Conservation (phyloP, 202 grass and related monocot genomes). For the Thinopyrum obtusiflorum region DNA sequence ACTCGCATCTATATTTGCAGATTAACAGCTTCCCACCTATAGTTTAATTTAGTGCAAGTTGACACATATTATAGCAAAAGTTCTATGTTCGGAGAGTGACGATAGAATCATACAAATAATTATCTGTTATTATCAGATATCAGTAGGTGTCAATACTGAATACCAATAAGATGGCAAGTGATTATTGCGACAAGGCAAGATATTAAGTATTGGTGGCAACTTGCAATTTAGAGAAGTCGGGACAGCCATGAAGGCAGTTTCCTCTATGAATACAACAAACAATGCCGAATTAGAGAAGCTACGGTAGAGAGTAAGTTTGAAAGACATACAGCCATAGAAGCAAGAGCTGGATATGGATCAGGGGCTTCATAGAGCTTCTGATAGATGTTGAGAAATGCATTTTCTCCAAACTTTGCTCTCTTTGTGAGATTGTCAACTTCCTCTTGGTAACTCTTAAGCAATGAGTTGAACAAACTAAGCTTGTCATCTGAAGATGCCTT, state of each 20-base stretch:
- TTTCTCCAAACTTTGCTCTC: slow-evolving; percentile 99
- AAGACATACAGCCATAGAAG: slow-evolving; percentile 83
- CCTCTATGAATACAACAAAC: neutral
- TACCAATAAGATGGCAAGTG: neutral
- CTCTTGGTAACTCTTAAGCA: slow-evolving; percentile 97
- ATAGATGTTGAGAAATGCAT: slow-evolving; percentile 99
- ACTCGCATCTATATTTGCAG: neutral
- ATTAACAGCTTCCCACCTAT: slow-evolving; percentile 14
- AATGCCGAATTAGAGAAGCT: neutral
- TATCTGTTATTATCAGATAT: neutral
- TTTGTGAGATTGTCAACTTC: slow-evolving; percentile 99
- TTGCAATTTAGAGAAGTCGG: slow-evolving; percentile 5
- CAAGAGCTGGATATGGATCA: slow-evolving; percentile 97
- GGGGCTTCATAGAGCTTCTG: slow-evolving; percentile 99
- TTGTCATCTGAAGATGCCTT: slow-evolving; percentile 92
- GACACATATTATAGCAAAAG: neutral
- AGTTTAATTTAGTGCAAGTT: slow-evolving; percentile 9
- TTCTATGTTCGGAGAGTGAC: neutral
- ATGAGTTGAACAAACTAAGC: slow-evolving; percentile 85
- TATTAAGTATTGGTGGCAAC: slow-evolving; percentile 3
- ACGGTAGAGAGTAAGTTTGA: slow-evolving; percentile 12
- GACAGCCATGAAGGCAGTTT: neutral
- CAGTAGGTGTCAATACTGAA: neutral
- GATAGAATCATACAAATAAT: neutral
- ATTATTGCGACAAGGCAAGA: neutral